phyloP scores from a whole-genome alignment of 345 rosid species.

The Rubroshorea leprosula region DNA sequence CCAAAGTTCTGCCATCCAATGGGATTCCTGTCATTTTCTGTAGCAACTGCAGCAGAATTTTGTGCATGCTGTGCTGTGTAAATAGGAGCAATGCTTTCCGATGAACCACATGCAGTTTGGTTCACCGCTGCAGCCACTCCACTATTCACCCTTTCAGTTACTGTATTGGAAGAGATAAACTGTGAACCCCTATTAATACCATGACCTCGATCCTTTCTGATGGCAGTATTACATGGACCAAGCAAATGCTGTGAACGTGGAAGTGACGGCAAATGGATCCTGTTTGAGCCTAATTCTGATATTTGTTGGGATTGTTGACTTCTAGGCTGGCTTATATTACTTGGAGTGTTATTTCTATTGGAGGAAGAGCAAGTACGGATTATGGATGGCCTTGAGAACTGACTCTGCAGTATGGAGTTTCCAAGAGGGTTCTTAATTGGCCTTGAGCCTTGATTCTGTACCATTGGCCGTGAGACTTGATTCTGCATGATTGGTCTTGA shows the following conservation, averaged over 20 bases:
- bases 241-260: conserved; percentile 18
- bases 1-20: conserved; percentile 13
- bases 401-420: conserved; percentile 20
- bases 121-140: conserved; percentile 12
- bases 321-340: conserved; percentile 26
- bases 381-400: conserved; percentile 10
- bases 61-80: conserved; percentile 12
- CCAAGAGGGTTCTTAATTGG: not conserved
- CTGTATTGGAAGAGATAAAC: conserved; percentile 24
- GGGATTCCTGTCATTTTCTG: conserved; percentile 14
- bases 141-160: conserved; percentile 23
- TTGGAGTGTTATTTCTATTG: conserved; percentile 20
- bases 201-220: conserved; percentile 31
- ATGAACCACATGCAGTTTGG: conserved; percentile 17
- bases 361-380: conserved; percentile 46
- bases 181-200: conserved; percentile 20
- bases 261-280: conserved; percentile 22
- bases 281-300: conserved; percentile 4
- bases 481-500: conserved; percentile 15
- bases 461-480: not conserved
- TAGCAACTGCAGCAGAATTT: conserved; percentile 13
- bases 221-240: conserved; percentile 24
- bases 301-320: conserved; percentile 6
- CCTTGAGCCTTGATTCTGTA: not conserved
- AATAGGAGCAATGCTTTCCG: conserved; percentile 14